Evolutionary conservation across 176 grass and related monocot species (phyloP), one percentile per base, ranked within the genome.

Genomic region (Elaeis guineensis): DNA sequence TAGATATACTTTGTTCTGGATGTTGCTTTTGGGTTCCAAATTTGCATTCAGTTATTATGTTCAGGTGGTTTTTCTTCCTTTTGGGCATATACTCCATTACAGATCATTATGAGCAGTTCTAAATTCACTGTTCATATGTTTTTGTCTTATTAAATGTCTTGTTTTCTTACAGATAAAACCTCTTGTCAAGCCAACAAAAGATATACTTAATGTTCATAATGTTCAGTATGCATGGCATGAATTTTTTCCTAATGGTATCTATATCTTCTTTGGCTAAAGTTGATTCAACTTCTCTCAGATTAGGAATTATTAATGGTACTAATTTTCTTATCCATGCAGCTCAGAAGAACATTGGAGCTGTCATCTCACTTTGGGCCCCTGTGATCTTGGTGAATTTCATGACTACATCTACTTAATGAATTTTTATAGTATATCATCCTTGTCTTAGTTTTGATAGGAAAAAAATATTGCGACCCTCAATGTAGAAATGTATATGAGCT

Each of bases 1-100:
- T 54, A 96, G 92, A 80, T 96, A 96, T 61, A 90, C 92, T 28
- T 39, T 82, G 21, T 96, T 96, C 69, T 96, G 92, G 92, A 70
- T 85, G 58, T 75, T 87, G 62, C 79, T 96, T 60, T 59, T 96
- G 16, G 84, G 80, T 69, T 88, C 73, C 61, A 96, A 96, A 62
- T 75, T 96, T 77, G 77, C 83, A 17, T 96, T 96, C 78, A 90
- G 87, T 67, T 96, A 80, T 75, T 96, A 79, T 72, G 70, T 96
- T 54, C 87, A 96, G 76, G 92, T 96, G 68, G 58, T 16, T 32
- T 77, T 71, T 64, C 72, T 56, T 14, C 51, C n/a, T 70, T 86
- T 30, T 54, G 17, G 25, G 18, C 29, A 16, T 55, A 14, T 4
- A n/a, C 39, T 73, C 11, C 35, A 12, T 44, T 44, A 44, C 9